These are phyloP conservation scores for Prunus kanzakura DNA, from an alignment of 306 rosid species.

Conservation along the genomic window DNA sequence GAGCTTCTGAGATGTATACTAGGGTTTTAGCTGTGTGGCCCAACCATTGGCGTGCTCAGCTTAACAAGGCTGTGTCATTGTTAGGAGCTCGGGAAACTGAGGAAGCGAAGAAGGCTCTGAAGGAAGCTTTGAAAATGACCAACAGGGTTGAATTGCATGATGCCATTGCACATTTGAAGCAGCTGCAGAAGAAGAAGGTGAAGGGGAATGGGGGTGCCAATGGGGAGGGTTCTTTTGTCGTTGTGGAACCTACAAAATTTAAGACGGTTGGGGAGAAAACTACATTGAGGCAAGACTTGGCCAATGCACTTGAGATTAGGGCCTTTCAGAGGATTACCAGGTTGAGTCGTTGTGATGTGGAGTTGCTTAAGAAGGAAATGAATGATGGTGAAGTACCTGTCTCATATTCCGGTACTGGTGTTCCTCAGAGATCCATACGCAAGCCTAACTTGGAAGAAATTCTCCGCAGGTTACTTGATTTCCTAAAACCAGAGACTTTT, in stretches of 20 bases:
- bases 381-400: slow-evolving; percentile 73
- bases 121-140: slow-evolving; percentile 96
- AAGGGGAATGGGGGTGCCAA: slow-evolving; percentile 55
- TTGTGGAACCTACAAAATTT: slow-evolving; percentile 66
- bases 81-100: slow-evolving; percentile 91
- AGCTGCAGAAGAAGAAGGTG: slow-evolving; percentile 86
- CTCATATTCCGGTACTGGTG: slow-evolving; percentile 83
- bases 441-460: slow-evolving; percentile 89
- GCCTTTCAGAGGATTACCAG: slow-evolving; percentile 89
- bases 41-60: slow-evolving; percentile 98
- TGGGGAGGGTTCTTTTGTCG: slow-evolving; percentile 59
- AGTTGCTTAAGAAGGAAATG: slow-evolving; percentile 85
- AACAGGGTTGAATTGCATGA: slow-evolving; percentile 97
- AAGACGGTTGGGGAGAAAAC: slow-evolving; percentile 77
- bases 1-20: slow-evolving; percentile 98
- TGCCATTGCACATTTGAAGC: slow-evolving; percentile 92
- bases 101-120: slow-evolving; percentile 85
- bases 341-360: slow-evolving; percentile 81
- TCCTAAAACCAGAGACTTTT: slow-evolving; percentile 90
- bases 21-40: slow-evolving; percentile 96
- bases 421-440: slow-evolving; percentile 85
- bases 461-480: slow-evolving; percentile 69
- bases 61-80: slow-evolving; percentile 93
- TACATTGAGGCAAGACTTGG: slow-evolving; percentile 60
- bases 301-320: slow-evolving; percentile 71